Evolutionary conservation across 2,329 filamentous ascomycete species (phyloP).

Genomic region (Leptographium lundbergii): DNA sequence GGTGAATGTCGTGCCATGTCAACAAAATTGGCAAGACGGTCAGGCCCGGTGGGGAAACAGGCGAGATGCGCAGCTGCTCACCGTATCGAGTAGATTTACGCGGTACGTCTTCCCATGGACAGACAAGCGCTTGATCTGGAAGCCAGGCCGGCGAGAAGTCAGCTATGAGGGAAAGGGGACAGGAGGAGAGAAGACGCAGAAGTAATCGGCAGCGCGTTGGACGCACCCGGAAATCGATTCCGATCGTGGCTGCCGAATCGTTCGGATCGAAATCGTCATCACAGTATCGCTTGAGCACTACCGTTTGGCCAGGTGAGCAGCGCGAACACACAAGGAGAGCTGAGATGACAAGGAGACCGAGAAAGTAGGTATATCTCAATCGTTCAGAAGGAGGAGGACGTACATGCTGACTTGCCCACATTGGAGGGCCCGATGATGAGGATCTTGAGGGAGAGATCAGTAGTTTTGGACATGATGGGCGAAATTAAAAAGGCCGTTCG

Average conservation of each 20-base stretch:
- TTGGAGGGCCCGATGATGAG: constrained; percentile 43
- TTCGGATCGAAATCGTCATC: constrained; percentile 45
- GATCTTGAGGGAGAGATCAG: constrained; percentile 37
- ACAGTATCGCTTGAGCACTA: constrained; percentile 43
- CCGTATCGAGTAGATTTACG: constrained; percentile 40
- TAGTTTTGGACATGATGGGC: constrained; percentile 24
- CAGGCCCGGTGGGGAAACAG: not conserved
- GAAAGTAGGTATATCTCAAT: not conserved
- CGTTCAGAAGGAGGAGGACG: constrained; percentile 11
- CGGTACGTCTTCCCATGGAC: constrained; percentile 38
- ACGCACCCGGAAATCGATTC: constrained; percentile 42
- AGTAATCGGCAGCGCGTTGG: not conserved
- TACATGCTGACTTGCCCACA: constrained; percentile 42
- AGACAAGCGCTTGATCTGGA: constrained; percentile 37
- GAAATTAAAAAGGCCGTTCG: not conserved
- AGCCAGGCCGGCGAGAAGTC: not conserved
- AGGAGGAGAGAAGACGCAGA: not conserved
- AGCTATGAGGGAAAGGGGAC: not conserved
- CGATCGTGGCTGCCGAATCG: constrained; percentile 40
- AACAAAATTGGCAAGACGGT: too few relatives aligned
- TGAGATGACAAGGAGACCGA: not conserved
- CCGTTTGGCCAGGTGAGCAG: not conserved
- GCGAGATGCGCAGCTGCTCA: constrained; percentile 13
- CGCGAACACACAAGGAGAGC: not conserved
- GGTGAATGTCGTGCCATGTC: not conserved